Evolutionary conservation across 306 rosid genomes (phyloP).

Genomic region (Medicago arabica): DNA sequence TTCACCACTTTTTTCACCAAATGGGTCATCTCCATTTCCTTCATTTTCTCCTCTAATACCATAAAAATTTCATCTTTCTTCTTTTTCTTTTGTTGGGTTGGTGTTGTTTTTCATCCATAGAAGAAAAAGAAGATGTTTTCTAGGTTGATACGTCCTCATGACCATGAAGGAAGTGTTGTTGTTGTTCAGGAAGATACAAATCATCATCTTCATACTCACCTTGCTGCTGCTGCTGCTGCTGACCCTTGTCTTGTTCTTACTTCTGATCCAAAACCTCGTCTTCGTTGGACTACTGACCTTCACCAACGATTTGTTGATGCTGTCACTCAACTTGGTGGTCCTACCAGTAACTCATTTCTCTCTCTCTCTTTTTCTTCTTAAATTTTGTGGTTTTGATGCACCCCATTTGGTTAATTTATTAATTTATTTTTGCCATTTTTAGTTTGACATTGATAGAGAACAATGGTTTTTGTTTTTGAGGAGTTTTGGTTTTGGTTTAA

Average conservation of each 20-base stretch:
- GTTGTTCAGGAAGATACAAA: slow-evolving; percentile 53
- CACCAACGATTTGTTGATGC: slow-evolving; percentile 96
- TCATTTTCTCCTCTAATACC: slow-evolving; percentile 31
- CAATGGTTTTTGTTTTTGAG: neutral
- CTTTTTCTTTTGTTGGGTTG: neutral
- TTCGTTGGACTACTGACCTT: slow-evolving; percentile 98
- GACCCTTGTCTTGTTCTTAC: slow-evolving; percentile 94
- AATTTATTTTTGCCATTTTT: neutral
- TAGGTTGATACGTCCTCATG: slow-evolving; percentile 44
- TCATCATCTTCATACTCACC: slow-evolving; percentile 29
- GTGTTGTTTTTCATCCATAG: neutral
- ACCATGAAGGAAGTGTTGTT: slow-evolving; percentile 36
- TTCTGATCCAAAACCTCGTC: slow-evolving; percentile 97
- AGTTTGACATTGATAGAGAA: neutral
- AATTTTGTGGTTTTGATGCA: slow-evolving; percentile 8
- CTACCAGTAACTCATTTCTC: slow-evolving; percentile 66
- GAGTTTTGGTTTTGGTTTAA: neutral
- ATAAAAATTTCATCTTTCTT: neutral
- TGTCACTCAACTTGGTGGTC: slow-evolving; percentile 96
- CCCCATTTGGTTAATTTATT: neutral
- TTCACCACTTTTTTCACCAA: slow-evolving; percentile 35
- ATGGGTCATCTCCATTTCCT: slow-evolving; percentile 42
- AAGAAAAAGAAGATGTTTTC: slow-evolving; percentile 45
- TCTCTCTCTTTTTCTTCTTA: slow-evolving; percentile 3
- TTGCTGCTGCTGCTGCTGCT: slow-evolving; percentile 46